Evolutionary conservation across 176 grass and related monocot genomes (phyloP), one percentile per base, ranked within the genome.

Genomic region (Triticum monococcum): DNA sequence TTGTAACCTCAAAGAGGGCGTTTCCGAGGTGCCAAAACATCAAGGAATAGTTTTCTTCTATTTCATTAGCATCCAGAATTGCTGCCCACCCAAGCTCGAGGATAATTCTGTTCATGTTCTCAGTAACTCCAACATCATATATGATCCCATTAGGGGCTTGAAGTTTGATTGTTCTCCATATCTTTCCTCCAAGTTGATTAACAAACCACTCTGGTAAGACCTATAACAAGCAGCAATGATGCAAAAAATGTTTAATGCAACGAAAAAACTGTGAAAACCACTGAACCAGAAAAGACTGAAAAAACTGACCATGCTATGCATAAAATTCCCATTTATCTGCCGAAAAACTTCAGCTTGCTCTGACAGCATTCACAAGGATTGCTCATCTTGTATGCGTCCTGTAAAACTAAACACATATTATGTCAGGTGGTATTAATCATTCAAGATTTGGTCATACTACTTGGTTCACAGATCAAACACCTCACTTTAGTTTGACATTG

Each of bases 11-110:
- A 30, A 66, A 66, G 11, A 4, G 26, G 28, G 13, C 8, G 12
- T 59, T 59, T 59, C 56, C 56, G 8, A 59, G 17, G 18, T 59
- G 20, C 22, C 18, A 72, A 31, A 95, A 95, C 60, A 89, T 2
- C 69, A 95, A 14, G 17, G 46, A 30, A n/a, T 89, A 75, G 70
- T 82, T 87, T 43, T 91, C 66, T 76, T 68, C 28, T 80, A 91
- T 87, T 46, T 80, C 18, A 64, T 93, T 79, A 23, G 16, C 56
- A 36, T 68, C 24, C 30, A 85, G 45, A 79, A 93, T 93, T 25
- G 63, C 23, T 16, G 50, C 72, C 84, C 94, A 95, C 25, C 94
- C 94, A 28, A 16, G 41, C 73, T 26, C 24, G 33, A 93, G 72
- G 9, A 84, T 5, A 18, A 81, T 63, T 62, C 70, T 70, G 18